Evolutionary conservation across 345 rosid genomes (phyloP).

Genomic region (Barbarea vulgaris): DNA sequence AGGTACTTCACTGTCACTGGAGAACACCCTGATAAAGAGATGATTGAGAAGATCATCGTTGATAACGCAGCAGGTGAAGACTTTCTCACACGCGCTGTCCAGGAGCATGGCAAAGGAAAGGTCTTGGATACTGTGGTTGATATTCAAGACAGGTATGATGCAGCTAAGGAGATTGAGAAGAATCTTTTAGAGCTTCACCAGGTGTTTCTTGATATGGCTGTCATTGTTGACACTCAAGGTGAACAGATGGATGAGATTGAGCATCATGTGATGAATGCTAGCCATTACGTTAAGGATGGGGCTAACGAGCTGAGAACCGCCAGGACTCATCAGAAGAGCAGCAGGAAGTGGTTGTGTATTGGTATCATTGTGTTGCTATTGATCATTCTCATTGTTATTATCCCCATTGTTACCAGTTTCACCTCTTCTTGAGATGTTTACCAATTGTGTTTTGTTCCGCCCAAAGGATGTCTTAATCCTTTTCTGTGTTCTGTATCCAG

Average conservation of each 20-base stretch:
- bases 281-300: constrained; percentile 81
- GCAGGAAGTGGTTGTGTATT: constrained; percentile 82
- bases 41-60: constrained; percentile 80
- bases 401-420: constrained; percentile 77
- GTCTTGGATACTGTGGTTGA: constrained; percentile 90
- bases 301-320: constrained; percentile 73
- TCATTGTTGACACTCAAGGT: constrained; percentile 92
- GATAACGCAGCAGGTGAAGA: constrained; percentile 75
- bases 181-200: constrained; percentile 93
- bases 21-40: constrained; percentile 75
- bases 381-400: constrained; percentile 64
- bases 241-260: constrained; percentile 95
- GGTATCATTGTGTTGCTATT: constrained; percentile 68
- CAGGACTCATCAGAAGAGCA: constrained; percentile 65
- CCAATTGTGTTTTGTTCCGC: neutral
- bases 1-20: constrained; percentile 94
- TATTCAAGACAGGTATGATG: constrained; percentile 88
- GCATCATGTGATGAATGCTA: constrained; percentile 83
- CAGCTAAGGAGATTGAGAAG: constrained; percentile 92
- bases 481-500: constrained; percentile 5
- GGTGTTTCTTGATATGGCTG: constrained; percentile 92
- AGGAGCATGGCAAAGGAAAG: constrained; percentile 94
- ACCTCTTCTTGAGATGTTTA: constrained; percentile 61
- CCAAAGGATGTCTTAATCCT: constrained; percentile 38
- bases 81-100: constrained; percentile 66